Evolutionary conservation across 164 flowering plant species (phyloP), one percentile per base, ranked within the genome.

Genomic region (Tetracentron sinense): DNA sequence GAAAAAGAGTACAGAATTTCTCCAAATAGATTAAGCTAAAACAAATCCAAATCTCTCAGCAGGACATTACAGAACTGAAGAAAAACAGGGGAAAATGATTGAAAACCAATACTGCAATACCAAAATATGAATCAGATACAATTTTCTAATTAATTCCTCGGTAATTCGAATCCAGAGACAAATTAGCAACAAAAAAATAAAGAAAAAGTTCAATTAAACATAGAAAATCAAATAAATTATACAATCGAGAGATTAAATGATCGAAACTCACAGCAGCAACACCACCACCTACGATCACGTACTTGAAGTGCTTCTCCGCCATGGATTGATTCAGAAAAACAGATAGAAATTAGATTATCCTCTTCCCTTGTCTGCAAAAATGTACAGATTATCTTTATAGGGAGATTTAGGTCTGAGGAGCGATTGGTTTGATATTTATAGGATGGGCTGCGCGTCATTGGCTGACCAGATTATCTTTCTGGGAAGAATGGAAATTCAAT

Each of bases 261-360:
- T 31, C 26, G 61, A 58, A 21, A 54, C 89, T 82, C 74, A 90
- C 98, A 60, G 91, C 98, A 19, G 98, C 46, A 69, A 94, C 98
- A 10, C 98, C 98, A 33, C 98, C 98, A 17, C 98, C 98, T 33
- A 94, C 42, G 75, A 94, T 89, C 72, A 94, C 83, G 77, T 94
- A 90, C 76, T 90, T 94, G 84, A 81, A 94, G 60, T 70, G 69
- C 78, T 87, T 82, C 64, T 78, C 87, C 64, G 93, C 97, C 98
- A 94, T 94, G 58, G 69, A 27, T 48, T 42, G 62, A 67, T 49
- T 20, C 19, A 61, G 54, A n/a, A 46, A 11, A 35, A 38, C 28
- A 29, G 50, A 42, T 7, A 25, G 15, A 26, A 27, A 54, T 10
- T 38, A 4, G 44, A 33, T 4, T 8, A 38, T 12, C 44, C 11